Base-by-base conservation (phyloP, 2,329 filamentous ascomycete genomes). In the Triangularia setosa region DNA sequence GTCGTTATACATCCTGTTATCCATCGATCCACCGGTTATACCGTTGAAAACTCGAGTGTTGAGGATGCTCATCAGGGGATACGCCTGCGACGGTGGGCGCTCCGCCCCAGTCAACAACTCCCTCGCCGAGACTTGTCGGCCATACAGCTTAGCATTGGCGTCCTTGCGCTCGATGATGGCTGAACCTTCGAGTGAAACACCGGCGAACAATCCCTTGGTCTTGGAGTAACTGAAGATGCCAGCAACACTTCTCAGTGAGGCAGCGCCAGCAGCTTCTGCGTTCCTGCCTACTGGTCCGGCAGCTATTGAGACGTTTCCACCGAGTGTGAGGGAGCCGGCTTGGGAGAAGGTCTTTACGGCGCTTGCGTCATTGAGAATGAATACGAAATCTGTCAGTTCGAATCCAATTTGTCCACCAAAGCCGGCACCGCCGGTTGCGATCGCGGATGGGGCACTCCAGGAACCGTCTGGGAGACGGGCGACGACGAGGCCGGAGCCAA, bases 201-300 rank as follows among this genome's bases (percentile, higher is more conserved):
- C 95, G 4, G 95, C 95, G 72, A 99, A 99, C 30, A 99, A 81
- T 21, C 95, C 95, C 81, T 97, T 98, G 12, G 95, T 99, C 80
- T 97, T 98, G 76, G 90, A 95, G 83, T 99, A 99, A 73, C 91
- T 92, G 81, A 99, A 99, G 58, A 99, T 89, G 61, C 92, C 95
- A 0, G 93, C 91, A 8, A 98, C 90, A 68, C 92, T 89, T 80
- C 88, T 94, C 68, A 96, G 83, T 70, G 92, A 97, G 7, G 95
- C 95, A 14, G 93, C 94, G 68, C 95, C 95, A 35, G 95, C 94
- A 12, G 95, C 95, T 78, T 99, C 95, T 55, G 94, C 95, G 77
- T 97, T 98, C 72, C 95, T 87, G 62, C 95, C 95, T 25, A 99
- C 86, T 0, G 95, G 95, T 1, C 95, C 95, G 6, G 95, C 95